phyloP scores from a whole-genome alignment of 1,139 yeast genomes.

The Torulaspora globosa region DNA sequence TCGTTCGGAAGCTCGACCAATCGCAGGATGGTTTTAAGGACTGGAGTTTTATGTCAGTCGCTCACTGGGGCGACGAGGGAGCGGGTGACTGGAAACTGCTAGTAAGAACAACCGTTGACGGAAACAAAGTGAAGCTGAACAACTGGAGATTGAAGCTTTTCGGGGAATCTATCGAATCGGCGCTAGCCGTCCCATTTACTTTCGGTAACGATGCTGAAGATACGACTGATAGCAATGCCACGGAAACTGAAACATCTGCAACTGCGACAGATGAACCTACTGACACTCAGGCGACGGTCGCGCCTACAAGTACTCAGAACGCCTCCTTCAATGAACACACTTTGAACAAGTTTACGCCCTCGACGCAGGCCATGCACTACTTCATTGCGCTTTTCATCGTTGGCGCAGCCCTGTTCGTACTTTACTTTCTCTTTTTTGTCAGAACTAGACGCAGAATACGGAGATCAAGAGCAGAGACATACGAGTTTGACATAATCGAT shows the following conservation, averaged over 20 bases:
- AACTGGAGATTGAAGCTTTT: slow-evolving; percentile 78
- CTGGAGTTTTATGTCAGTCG: slow-evolving; percentile 98
- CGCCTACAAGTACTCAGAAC: slow-evolving; percentile 6
- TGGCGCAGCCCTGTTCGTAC: slow-evolving; percentile 53
- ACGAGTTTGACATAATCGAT: slow-evolving; percentile 76
- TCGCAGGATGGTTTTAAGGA: slow-evolving; percentile 57
- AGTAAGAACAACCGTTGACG: slow-evolving; percentile 48
- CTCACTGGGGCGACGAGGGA: slow-evolving; percentile 93
- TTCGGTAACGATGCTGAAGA: slow-evolving; percentile 40
- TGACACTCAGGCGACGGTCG: not conserved
- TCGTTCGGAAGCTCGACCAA: slow-evolving; percentile 58
- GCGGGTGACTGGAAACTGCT: slow-evolving; percentile 77
- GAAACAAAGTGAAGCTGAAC: slow-evolving; percentile 47
- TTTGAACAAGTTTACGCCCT: slow-evolving; percentile 25
- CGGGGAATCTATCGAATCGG: slow-evolving; percentile 70
- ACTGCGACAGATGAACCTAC: slow-evolving; percentile 4
- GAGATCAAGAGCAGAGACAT: slow-evolving; percentile 64
- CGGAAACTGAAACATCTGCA: not conserved
- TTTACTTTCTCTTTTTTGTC: slow-evolving; percentile 47
- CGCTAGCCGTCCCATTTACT: slow-evolving; percentile 50
- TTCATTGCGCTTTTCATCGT: slow-evolving; percentile 55
- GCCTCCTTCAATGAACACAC: slow-evolving; percentile 17
- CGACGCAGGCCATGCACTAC: slow-evolving; percentile 39
- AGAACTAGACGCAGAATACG: slow-evolving; percentile 51
- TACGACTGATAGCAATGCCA: not conserved